A percentile compares a stretch with the other conserved stretches of the same genome.
These are phyloP conservation scores for Wallacemonas rigidus DNA, from an alignment of 208 protist species.

Conservation along the genomic window DNA sequence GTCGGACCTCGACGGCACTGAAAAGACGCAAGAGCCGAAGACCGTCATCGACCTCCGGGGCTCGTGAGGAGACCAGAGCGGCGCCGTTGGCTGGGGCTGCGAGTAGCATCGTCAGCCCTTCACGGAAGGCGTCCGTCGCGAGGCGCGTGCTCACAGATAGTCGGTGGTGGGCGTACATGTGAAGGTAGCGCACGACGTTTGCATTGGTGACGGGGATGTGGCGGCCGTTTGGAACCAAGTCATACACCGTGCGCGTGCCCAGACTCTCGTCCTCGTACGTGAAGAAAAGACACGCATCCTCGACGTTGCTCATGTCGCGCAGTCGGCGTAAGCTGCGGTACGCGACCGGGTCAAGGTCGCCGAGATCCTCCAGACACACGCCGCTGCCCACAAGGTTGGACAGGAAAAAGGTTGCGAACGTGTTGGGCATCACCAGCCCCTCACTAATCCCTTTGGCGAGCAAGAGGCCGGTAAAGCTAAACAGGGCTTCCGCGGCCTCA, in stretches of 20 bases:
- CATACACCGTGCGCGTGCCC: slow-evolving; percentile 14
- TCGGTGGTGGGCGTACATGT: slow-evolving; percentile 36
- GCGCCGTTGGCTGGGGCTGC: neutral
- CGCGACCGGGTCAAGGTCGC: slow-evolving; percentile 38
- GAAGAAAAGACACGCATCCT: slow-evolving; percentile 34
- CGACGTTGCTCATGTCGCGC: slow-evolving; percentile 31
- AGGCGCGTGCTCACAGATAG: slow-evolving; percentile 42
- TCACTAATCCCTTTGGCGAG: slow-evolving; percentile 58
- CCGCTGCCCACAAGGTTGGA: slow-evolving; percentile 29
- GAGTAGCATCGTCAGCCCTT: slow-evolving; percentile 1
- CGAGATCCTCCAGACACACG: slow-evolving; percentile 56
- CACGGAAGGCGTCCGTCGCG: slow-evolving; percentile 11
- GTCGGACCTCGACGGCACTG: slow-evolving; percentile 36
- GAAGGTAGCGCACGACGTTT: slow-evolving; percentile 52
- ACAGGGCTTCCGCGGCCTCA: neutral
- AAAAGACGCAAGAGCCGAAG: slow-evolving; percentile 28
- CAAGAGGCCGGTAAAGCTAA: slow-evolving; percentile 42
- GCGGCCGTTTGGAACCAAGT: slow-evolving; percentile 39
- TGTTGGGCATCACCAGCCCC: slow-evolving; percentile 36
- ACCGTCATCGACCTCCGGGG: neutral
- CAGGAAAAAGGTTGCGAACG: slow-evolving; percentile 56
- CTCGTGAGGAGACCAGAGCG: neutral
- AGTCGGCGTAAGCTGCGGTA: slow-evolving; percentile 38
- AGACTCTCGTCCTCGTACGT: slow-evolving; percentile 22
- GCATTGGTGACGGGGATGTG: slow-evolving; percentile 48